Evolutionary conservation across 106 monocot genomes (phyloP), one percentile per base, ranked within the genome.

Genomic region (Xerophyta viscosa): DNA sequence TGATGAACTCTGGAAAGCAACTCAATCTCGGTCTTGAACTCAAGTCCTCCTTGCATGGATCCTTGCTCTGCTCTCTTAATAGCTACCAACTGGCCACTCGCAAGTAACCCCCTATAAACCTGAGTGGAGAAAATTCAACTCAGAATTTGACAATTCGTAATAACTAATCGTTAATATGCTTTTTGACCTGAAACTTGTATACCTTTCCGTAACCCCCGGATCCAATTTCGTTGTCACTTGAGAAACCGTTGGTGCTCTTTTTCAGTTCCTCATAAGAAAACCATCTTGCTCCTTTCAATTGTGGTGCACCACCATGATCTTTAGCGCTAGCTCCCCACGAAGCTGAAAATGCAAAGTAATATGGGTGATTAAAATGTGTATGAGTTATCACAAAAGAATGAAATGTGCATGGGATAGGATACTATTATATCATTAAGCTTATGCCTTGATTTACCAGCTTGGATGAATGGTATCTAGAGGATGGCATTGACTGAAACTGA

Each of bases 21-120:
- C 66, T 92, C 92, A 23, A 92, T 92, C 68, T 93, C 92, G 0
- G 80, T 93, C 80, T 87, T 87, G 75, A 93, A 93, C 61, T 93
- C 92, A 25, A 58, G 56, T 4, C 80, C 87, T 26, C 92, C 93
- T 67, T 93, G 93, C 80, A 72, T 78, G 23, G 93, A 93, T 60
- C 83, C 83, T 29, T 81, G 71, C 41, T 76, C 71, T 26, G 80
- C 68, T 71, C 83, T 80, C 58, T 93, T 93, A 24, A 93, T 88
- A 37, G 93, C 93, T 27, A 88, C 66, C 10, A 78, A 0, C 69
- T 81, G 77, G 11, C 87, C 84, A 33, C 52, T 66, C 51, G 83
- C 21, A 57, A 93, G 74, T 52, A 53, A 56, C 42, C 83, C 93
- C 49, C 71, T 68, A 43, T 93, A 93, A 24, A 93, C 92, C 92